Base-by-base conservation (phyloP, 169 alveolate species). In the Eimeria maxima region DNA sequence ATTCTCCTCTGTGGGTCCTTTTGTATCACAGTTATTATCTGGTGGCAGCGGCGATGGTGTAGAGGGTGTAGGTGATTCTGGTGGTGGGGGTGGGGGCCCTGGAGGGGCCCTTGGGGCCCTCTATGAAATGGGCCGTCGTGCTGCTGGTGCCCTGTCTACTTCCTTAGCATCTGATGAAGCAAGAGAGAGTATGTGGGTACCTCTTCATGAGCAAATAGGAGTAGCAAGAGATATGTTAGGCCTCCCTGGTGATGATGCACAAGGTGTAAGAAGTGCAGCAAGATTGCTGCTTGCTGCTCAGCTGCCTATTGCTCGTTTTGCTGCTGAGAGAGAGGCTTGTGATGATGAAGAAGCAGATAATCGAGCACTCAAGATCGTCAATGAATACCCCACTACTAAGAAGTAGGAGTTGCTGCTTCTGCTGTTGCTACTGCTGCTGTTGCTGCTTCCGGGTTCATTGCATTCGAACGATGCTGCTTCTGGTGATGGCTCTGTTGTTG, bases 301-400 rank as follows among this genome's bases (percentile, higher is more conserved):
- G 89, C 89, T 78, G n/a, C 89, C 89, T 29, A 24, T 78, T 11
- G 55, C 47, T 27, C 89, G 65, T 44, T 78, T 78, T 78, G 89
- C 89, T 22, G 89, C 65, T 22, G 89, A 78, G 65, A 33, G 89
- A 18, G 89, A 78, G n/a, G 67, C 60, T 11, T 78, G 65, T 6
- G 22, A 8, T 6, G 89, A 78, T 29, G 55, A 24, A 44, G 67
- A 78, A 57, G 89, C 18, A 24, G 89, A 78, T 44, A 38, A 7
- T 29, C 38, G 47, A 57, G 89, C 89, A 6, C 89, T 78, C 10
- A 18, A 29, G 11, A 24, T 78, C 60, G 89, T 78, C 16, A 78
- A 53, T 13, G 65, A 78, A 38, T 78, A 44, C 47, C 89, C 89
- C 20, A 18, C 89, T 18, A 44, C 89, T 78, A 44, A 78, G 89